Conservation (phyloP, 1,139 yeast species). For the Debaryomyces coudertii region DNA sequence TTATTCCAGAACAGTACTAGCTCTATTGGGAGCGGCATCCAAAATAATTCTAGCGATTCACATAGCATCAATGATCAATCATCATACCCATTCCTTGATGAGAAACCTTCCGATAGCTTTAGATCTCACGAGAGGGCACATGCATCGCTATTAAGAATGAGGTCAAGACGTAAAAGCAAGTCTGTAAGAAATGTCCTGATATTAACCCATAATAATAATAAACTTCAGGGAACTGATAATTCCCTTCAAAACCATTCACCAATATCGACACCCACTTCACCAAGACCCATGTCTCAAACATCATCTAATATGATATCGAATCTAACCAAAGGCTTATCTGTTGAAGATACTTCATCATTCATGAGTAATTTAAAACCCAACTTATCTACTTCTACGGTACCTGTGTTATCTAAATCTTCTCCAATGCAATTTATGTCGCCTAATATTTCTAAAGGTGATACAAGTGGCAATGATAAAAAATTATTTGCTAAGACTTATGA, state of each 20-base stretch:
- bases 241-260: slow-evolving; percentile 18
- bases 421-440: slow-evolving; percentile 1
- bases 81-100: slow-evolving; percentile 28
- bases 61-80: slow-evolving; percentile 8
- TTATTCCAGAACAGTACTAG: slow-evolving; percentile 6
- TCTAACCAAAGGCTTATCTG: slow-evolving; percentile 16
- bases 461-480: neutral
- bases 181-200: slow-evolving; percentile 40
- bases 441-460: neutral
- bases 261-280: slow-evolving; percentile 23
- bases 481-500: neutral
- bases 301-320: slow-evolving; percentile 16
- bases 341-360: slow-evolving; percentile 1
- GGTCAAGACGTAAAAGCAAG: slow-evolving; percentile 59
- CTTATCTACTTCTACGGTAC: slow-evolving; percentile 1
- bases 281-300: slow-evolving; percentile 14
- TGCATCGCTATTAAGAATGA: slow-evolving; percentile 66
- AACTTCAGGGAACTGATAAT: slow-evolving; percentile 28
- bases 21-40: slow-evolving; percentile 1
- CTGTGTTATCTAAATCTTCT: neutral
- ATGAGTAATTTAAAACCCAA: neutral
- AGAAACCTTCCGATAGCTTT: slow-evolving; percentile 33
- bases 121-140: slow-evolving; percentile 66
- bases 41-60: neutral
- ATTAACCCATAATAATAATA: slow-evolving; percentile 27